phyloP scores from a whole-genome alignment of 2,329 filamentous ascomycete species.

The Trichoderma sp. region DNA sequence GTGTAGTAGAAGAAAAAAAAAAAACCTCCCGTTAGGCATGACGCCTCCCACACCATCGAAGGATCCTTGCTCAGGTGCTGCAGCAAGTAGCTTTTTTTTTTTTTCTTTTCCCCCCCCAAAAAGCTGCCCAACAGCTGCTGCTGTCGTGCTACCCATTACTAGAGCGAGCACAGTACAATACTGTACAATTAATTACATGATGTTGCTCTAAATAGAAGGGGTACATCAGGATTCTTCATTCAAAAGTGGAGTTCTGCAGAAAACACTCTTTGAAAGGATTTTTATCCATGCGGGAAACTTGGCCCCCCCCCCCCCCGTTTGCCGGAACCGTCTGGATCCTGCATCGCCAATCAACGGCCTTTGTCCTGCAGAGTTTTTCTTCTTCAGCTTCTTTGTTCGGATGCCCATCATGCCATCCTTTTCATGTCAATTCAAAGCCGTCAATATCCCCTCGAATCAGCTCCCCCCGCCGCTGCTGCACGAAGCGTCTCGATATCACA shows the following conservation, averaged over 20 bases:
- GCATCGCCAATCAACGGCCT: constrained; percentile 13
- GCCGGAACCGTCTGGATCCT: neutral
- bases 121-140: constrained; percentile 5
- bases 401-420: neutral
- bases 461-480: neutral
- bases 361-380: constrained; percentile 13
- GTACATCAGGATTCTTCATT: neutral
- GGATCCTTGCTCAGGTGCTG: neutral
- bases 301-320: neutral
- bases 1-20: too few relatives aligned
- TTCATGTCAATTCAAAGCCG: neutral
- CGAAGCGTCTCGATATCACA: neutral
- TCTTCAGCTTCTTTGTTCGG: neutral
- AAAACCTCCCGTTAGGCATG: neutral
- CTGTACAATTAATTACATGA: too few relatives aligned
- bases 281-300: constrained; percentile 1
- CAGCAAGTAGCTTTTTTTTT: neutral
- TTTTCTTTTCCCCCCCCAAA: too few relatives aligned
- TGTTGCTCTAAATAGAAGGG: neutral
- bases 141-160: neutral
- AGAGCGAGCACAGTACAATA: neutral
- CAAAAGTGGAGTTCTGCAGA: neutral
- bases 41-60: neutral
- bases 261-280: neutral
- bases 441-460: too few relatives aligned